phyloP scores from a whole-genome alignment of 2,329 filamentous ascomycete genomes.

The Colletotrichum australisinense region DNA sequence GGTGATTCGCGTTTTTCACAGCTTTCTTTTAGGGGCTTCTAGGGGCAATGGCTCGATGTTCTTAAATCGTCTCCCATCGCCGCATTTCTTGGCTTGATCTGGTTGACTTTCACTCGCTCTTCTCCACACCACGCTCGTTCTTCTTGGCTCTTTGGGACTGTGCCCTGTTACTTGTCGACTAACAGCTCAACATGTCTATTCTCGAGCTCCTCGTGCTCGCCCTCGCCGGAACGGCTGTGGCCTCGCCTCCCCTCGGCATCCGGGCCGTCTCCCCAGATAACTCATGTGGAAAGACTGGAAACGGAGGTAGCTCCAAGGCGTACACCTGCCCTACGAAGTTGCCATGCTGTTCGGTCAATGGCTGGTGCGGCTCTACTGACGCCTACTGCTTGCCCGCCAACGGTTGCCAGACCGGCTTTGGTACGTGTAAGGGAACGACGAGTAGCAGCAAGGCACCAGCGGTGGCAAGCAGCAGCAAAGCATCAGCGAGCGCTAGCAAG shows the following conservation, averaged over 20 bases:
- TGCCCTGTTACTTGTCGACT: neutral
- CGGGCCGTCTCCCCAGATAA: conserved; percentile 26
- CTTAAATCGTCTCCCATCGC: conserved; percentile 11
- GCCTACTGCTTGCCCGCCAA: conserved; percentile 48
- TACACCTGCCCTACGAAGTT: conserved; percentile 22
- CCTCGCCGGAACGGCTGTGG: neutral
- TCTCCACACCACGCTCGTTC: neutral
- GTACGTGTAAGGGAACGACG: conserved; percentile 32
- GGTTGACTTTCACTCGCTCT: conserved; percentile 6
- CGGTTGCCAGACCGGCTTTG: conserved; percentile 50
- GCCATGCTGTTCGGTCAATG: conserved; percentile 42
- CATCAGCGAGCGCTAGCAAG: neutral
- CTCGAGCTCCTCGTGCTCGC: conserved; percentile 6
- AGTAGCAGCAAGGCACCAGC: neutral
- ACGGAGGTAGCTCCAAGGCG: conserved; percentile 22
- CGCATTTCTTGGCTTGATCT: conserved; percentile 10
- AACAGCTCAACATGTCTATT: neutral
- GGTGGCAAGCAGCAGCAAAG: neutral
- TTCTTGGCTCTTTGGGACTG: neutral
- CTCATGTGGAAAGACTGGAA: conserved; percentile 23
- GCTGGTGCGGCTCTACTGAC: conserved; percentile 50
- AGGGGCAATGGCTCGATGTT: neutral
- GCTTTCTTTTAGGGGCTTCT: neutral
- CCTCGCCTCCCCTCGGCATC: conserved; percentile 15
- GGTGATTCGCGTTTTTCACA: conserved; percentile 12